Percentiles rank a stretch among this genome's conserved stretches.
phyloP scores from a whole-genome alignment of 2,329 filamentous ascomycete species.

The Alternaria longipes region DNA sequence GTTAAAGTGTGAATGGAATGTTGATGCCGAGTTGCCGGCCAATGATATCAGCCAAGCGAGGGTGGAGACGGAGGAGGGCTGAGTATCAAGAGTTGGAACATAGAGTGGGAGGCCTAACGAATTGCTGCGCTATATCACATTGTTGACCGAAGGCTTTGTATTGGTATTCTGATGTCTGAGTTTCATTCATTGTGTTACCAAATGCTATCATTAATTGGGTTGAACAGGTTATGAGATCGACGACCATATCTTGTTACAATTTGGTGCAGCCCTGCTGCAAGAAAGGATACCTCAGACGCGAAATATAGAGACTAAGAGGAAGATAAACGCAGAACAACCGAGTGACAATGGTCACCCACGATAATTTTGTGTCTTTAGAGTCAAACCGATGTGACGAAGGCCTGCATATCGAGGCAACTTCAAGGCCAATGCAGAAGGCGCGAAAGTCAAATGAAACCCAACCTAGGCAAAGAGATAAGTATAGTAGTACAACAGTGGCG shows the following conservation, averaged over 20 bases:
- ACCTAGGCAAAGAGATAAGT: neutral
- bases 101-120: neutral
- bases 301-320: neutral
- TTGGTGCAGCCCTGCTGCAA: neutral
- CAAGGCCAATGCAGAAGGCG: neutral
- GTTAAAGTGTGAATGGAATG: neutral
- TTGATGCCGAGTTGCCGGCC: slow-evolving; percentile 18
- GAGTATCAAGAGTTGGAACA: neutral
- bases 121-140: neutral
- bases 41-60: slow-evolving; percentile 25
- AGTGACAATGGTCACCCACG: neutral
- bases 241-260: neutral
- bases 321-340: neutral
- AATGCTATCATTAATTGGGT: slow-evolving; percentile 1
- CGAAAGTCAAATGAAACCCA: neutral
- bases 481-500: slow-evolving; percentile 9
- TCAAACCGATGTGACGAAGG: neutral
- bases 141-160: neutral
- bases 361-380: neutral
- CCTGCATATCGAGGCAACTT: slow-evolving; percentile 1
- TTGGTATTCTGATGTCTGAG: neutral
- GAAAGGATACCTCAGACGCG: neutral
- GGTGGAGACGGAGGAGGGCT: slow-evolving; percentile 1
- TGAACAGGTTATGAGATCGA: neutral
- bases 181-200: neutral